A percentile compares a stretch with the other conserved stretches of the same genome.
Conservation (phyloP, 495 filamentous ascomycete genomes). For the Bombardia bombarda region DNA sequence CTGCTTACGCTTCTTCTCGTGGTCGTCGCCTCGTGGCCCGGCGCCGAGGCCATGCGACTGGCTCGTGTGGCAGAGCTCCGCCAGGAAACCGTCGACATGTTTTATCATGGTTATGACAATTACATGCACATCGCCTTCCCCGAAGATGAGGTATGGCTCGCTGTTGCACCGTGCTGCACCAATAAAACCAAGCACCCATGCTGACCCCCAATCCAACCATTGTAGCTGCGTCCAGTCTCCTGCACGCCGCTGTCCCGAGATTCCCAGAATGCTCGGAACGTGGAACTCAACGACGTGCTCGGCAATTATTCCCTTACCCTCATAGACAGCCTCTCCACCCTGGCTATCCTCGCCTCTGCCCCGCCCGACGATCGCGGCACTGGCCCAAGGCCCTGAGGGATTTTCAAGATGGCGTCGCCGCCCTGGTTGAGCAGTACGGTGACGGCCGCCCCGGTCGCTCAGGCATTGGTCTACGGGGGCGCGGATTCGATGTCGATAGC, state of each 20-base stretch:
- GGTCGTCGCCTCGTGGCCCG: slow-evolving; percentile 20
- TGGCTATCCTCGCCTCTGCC: slow-evolving; percentile 80
- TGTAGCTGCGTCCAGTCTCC: slow-evolving; percentile 77
- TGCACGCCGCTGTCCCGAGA: slow-evolving; percentile 80
- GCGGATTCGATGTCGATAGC: slow-evolving; percentile 91
- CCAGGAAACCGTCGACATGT: slow-evolving; percentile 81
- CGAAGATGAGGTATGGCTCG: slow-evolving; percentile 69
- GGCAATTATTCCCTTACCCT: slow-evolving; percentile 95
- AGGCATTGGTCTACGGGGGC: slow-evolving; percentile 63
- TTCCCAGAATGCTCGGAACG: slow-evolving; percentile 65
- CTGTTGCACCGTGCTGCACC: background rate
- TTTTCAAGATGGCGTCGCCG: slow-evolving; percentile 73
- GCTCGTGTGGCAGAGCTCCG: slow-evolving; percentile 41
- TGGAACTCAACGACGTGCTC: slow-evolving; percentile 89
- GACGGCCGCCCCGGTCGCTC: slow-evolving; percentile 64
- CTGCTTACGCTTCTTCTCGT: slow-evolving; percentile 3
- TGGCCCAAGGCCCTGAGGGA: slow-evolving; percentile 55
- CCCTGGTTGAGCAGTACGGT: slow-evolving; percentile 79
- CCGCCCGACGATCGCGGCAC: slow-evolving; percentile 39
- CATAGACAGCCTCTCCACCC: slow-evolving; percentile 87
- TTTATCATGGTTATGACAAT: slow-evolving; percentile 95
- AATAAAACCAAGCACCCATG: background rate
- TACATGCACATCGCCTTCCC: slow-evolving; percentile 93
- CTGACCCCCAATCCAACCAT: slow-evolving; percentile 1
- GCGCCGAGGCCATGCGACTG: slow-evolving; percentile 42